phyloP scores from a whole-genome alignment of 179 eudicot species.

The Camellia oleifera region DNA sequence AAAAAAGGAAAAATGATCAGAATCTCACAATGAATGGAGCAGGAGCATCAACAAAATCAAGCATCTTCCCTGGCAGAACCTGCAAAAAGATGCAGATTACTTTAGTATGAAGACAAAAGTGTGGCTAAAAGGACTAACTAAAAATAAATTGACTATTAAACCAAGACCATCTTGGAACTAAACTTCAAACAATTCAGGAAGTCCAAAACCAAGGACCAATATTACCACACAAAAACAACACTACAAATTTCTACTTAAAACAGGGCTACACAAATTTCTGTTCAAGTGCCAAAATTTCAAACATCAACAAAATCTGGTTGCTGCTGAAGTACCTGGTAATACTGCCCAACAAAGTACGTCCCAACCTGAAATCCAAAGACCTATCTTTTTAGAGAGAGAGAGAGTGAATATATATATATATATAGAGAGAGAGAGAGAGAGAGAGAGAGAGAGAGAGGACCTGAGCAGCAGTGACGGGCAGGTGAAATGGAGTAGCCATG shows the following conservation, averaged over 20 bases:
- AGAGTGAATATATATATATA: too few relatives aligned
- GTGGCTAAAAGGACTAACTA: background rate
- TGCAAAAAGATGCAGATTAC: slow-evolving; percentile 27
- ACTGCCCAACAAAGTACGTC: too few relatives aligned
- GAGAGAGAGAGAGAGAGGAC: too few relatives aligned
- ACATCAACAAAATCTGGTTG: too few relatives aligned
- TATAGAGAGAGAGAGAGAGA: too few relatives aligned
- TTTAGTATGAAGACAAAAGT: background rate
- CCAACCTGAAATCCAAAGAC: too few relatives aligned
- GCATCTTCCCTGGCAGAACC: slow-evolving; percentile 91
- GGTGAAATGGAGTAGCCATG: too few relatives aligned
- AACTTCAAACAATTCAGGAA: background rate
- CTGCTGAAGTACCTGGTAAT: too few relatives aligned
- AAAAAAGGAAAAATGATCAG: slow-evolving; percentile 5
- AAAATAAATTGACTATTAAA: background rate
- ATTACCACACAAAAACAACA: background rate
- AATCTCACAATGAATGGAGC: slow-evolving; percentile 91
- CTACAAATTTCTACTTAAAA: background rate
- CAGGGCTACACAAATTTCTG: background rate
- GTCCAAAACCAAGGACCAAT: background rate
- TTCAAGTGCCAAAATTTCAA: slow-evolving; percentile 5
- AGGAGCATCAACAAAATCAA: slow-evolving; percentile 97
- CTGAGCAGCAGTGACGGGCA: too few relatives aligned
- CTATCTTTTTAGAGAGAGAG: too few relatives aligned
- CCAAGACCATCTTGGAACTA: slow-evolving; percentile 4